Evolutionary conservation across 108 stramenopile species (phyloP), one percentile per base, ranked within the genome.

Genomic region (Nannochloropsis salina): DNA sequence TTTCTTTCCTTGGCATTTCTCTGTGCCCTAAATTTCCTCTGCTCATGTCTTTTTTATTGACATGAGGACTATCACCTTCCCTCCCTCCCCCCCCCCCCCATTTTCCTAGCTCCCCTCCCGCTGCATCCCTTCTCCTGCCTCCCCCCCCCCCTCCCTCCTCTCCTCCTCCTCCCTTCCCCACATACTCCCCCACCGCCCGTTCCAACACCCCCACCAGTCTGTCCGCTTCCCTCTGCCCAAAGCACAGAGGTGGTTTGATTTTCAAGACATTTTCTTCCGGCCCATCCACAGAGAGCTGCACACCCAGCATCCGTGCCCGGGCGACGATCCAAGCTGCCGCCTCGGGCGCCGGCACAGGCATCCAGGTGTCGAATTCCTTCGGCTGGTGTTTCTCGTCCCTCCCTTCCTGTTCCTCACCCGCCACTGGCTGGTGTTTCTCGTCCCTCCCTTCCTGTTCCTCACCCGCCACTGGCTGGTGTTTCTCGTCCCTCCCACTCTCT

Each of bases 161-260:
- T 74, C 4, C n/a, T 74, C 5, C 61, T 74, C 61, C n/a, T 2
- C 61, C n/a, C n/a, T 20, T 74, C 5, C 15, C 15, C 5, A 5
- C n/a, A 5, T 74, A 74, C 4, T 74, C 61, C 4, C 61, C 61
- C 2, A 74, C 61, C 61, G 61, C 61, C n/a, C 5, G 15, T n/a
- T 74, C 61, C 61, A 74, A n/a, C 20, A n/a, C n/a, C 6, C 20
- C 61, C 3, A 74, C 61, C 61, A 81, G 81, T 40, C 20, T 20
- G 43, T 93, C 91, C 12, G 90, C 95, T 86, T 96, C 93, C 42
- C 90, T 86, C 87, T 92, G 90, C 41, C 90, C 90, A 91, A 98
- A 98, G n/a, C 91, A 92, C 91, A 98, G 84, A 2, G 98, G 98
- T 10, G 98, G 98, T 92, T 98, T 98, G 47, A 98, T 89, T 10